Conservation (phyloP, 495 filamentous ascomycete genomes). For the Tuber magnatum region DNA sequence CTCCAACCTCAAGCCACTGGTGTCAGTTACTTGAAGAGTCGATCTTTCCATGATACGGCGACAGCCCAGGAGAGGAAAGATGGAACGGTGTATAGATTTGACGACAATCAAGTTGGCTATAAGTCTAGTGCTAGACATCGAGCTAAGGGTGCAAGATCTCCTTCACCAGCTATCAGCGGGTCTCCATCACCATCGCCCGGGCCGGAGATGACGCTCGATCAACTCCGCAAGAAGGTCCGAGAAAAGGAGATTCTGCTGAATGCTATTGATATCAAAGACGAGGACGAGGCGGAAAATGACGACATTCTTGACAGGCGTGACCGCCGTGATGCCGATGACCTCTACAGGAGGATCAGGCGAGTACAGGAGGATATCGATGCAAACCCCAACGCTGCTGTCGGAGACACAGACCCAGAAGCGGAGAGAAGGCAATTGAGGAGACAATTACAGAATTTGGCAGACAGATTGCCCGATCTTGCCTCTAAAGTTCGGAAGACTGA, state of each 20-base stretch:
- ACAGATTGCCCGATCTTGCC: slow-evolving; percentile 84
- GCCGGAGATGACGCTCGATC: slow-evolving; percentile 78
- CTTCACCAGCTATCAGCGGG: slow-evolving; percentile 53
- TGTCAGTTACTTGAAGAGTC: slow-evolving; percentile 91
- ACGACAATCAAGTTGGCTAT: slow-evolving; percentile 83
- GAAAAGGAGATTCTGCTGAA: slow-evolving; percentile 96
- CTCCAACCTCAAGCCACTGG: slow-evolving; percentile 93
- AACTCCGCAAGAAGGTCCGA: slow-evolving; percentile 83
- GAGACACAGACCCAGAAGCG: slow-evolving; percentile 70
- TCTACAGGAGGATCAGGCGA: slow-evolving; percentile 85
- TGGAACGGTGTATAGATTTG: slow-evolving; percentile 93
- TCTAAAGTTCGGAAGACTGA: slow-evolving; percentile 86
- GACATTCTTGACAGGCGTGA: slow-evolving; percentile 86
- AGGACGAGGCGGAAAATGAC: slow-evolving; percentile 81
- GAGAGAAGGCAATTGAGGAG: slow-evolving; percentile 79
- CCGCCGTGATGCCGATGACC: slow-evolving; percentile 82
- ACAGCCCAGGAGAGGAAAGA: slow-evolving; percentile 66
- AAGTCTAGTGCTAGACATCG: slow-evolving; percentile 87
- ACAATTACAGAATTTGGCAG: slow-evolving; percentile 78
- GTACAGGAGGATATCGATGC: slow-evolving; percentile 94
- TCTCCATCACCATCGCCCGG: slow-evolving; percentile 66
- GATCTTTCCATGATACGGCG: slow-evolving; percentile 67
- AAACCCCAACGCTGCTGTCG: slow-evolving; percentile 71
- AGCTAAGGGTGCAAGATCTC: slow-evolving; percentile 65
- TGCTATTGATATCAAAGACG: slow-evolving; percentile 93